Evolutionary conservation across 768 basidiomycete species (phyloP).

Genomic region (Tylopilus cervinicoccineus): DNA sequence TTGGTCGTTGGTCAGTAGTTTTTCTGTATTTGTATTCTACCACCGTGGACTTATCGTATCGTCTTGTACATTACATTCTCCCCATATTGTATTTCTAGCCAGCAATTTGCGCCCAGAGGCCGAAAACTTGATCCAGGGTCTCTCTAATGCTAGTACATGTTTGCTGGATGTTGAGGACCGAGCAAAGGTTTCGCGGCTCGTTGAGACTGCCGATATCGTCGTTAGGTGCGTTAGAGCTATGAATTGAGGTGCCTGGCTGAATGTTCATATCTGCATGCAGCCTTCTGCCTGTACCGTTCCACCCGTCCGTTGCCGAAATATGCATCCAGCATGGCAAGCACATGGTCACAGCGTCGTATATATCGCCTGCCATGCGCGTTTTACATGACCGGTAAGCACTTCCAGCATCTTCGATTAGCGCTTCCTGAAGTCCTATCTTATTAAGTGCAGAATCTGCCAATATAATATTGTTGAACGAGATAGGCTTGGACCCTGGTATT

Average conservation of each 20-base stretch:
- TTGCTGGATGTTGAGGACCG: conserved; percentile 56
- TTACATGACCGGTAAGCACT: conserved; percentile 54
- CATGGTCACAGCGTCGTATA: conserved; percentile 89
- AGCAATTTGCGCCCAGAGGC: conserved; percentile 69
- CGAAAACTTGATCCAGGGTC: conserved; percentile 37
- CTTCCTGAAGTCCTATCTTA: neutral
- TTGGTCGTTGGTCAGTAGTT: conserved; percentile 68
- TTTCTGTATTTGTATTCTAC: conserved; percentile 8
- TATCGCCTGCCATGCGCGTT: conserved; percentile 69
- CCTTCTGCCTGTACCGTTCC: conserved; percentile 74
- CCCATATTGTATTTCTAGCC: conserved; percentile 40
- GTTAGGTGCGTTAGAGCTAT: conserved; percentile 58
- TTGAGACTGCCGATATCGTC: conserved; percentile 71
- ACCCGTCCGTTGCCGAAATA: conserved; percentile 62
- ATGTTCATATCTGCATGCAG: conserved; percentile 37
- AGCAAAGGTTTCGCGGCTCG: conserved; percentile 42
- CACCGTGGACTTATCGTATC: conserved; percentile 14
- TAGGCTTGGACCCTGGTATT: conserved; percentile 86
- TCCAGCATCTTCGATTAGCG: neutral
- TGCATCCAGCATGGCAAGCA: conserved; percentile 71
- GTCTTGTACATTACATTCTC: conserved; percentile 7
- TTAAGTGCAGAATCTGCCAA: conserved; percentile 57
- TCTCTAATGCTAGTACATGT: conserved; percentile 52
- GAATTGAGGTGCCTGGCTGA: neutral
- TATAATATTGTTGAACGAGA: conserved; percentile 82